A percentile compares a stretch with the other conserved stretches of the same genome.
Conservation (phyloP, 768 basidiomycete genomes). For the Suillus variegatus region DNA sequence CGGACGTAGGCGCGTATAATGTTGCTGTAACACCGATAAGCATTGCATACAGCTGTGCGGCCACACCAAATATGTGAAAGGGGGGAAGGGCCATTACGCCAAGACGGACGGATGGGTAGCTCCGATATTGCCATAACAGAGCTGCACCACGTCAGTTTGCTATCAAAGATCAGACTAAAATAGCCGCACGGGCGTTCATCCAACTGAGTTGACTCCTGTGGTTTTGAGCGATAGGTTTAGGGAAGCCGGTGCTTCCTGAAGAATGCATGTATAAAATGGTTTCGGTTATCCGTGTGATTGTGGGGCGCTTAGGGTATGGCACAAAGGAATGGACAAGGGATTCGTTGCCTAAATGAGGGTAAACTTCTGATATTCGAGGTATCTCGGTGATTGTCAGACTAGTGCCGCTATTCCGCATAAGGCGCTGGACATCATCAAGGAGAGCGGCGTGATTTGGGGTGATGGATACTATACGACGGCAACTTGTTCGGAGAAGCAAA, state of each 20-base stretch:
- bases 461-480: conserved; percentile 22
- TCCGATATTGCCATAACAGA: not conserved
- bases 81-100: conserved; percentile 32
- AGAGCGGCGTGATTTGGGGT: conserved; percentile 21
- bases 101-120: conserved; percentile 11
- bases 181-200: conserved; percentile 31
- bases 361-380: conserved; percentile 30
- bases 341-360: conserved; percentile 43
- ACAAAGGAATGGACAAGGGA: conserved; percentile 19
- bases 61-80: conserved; percentile 34
- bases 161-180: not conserved
- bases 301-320: conserved; percentile 17
- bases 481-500: conserved; percentile 21
- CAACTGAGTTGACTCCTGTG: conserved; percentile 33
- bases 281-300: not conserved
- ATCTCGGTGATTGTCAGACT: conserved; percentile 20
- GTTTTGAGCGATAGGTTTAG: conserved; percentile 39
- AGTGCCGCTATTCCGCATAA: not conserved
- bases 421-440: conserved; percentile 12
- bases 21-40: conserved; percentile 22
- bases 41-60: conserved; percentile 26
- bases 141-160: conserved; percentile 3
- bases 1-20: conserved; percentile 29
- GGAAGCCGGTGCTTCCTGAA: conserved; percentile 42
- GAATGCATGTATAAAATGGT: conserved; percentile 12